Evolutionary conservation across 441 rosid genomes (phyloP).

Genomic region (Pelargonium australe): DNA sequence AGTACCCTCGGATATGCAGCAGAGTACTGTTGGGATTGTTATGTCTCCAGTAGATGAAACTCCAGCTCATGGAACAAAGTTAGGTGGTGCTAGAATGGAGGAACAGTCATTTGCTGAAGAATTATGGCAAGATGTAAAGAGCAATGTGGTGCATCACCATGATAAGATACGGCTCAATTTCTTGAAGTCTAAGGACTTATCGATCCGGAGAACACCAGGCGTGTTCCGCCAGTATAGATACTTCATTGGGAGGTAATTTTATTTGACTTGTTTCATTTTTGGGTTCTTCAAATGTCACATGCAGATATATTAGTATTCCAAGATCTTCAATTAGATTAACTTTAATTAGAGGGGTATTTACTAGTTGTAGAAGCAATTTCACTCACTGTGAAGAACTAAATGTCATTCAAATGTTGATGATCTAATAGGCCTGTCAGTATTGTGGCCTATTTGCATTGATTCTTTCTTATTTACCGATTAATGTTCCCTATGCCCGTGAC

Average conservation of each 20-base stretch:
- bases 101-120: slow-evolving; percentile 62
- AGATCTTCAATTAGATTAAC: too few relatives aligned
- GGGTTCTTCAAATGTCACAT: too few relatives aligned
- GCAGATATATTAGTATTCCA: too few relatives aligned
- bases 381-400: too few relatives aligned
- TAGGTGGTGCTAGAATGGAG: slow-evolving; percentile 17
- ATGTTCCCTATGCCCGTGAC: too few relatives aligned
- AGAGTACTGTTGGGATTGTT: slow-evolving; percentile 42
- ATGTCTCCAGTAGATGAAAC: slow-evolving; percentile 36
- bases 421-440: too few relatives aligned
- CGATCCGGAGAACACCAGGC: slow-evolving; percentile 59
- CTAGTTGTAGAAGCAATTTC: too few relatives aligned
- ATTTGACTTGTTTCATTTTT: too few relatives aligned
- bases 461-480: too few relatives aligned
- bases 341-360: too few relatives aligned
- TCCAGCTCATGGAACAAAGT: slow-evolving; percentile 36
- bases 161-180: slow-evolving; percentile 50
- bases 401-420: too few relatives aligned
- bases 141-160: slow-evolving; percentile 49
- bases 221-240: slow-evolving; percentile 64
- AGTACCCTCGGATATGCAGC: slow-evolving; percentile 82
- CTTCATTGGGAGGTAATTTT: slow-evolving; percentile 77
- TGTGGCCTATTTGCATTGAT: too few relatives aligned
- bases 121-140: slow-evolving; percentile 65
- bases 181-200: slow-evolving; percentile 48